These are phyloP conservation scores for Plantago rigida DNA, from an alignment of 305 asterid genomes.

Conservation along the genomic window DNA sequence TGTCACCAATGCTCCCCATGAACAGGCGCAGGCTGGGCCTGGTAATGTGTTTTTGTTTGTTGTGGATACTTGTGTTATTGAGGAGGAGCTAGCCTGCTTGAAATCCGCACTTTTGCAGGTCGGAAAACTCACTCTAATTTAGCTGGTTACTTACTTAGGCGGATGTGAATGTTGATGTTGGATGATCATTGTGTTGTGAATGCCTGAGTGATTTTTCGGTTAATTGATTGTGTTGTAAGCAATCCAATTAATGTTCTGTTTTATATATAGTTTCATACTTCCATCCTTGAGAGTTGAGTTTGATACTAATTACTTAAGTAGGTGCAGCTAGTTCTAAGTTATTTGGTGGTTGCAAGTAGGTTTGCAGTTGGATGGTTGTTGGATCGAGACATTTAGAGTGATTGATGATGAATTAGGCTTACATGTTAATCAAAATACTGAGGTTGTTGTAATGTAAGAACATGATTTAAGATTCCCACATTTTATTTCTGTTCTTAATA, in stretches of 20 bases:
- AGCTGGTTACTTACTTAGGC: conserved; percentile 1
- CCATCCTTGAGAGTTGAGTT: no score
- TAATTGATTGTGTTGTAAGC: neutral
- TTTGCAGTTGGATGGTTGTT: neutral
- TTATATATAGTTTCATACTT: no score
- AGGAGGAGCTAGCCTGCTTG: conserved; percentile 82
- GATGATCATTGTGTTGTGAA: neutral
- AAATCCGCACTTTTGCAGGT: conserved; percentile 69
- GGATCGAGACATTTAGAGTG: neutral
- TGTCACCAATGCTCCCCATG: conserved; percentile 30
- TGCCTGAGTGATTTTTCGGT: neutral
- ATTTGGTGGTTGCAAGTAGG: neutral
- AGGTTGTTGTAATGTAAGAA: no score
- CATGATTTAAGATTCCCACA: no score
- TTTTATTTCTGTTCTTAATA: neutral
- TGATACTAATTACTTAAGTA: no score
- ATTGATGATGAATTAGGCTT: no score
- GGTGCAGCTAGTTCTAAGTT: no score
- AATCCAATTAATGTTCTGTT: no score
- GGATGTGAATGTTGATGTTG: neutral
- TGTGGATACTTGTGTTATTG: conserved; percentile 78
- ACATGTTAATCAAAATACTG: no score
- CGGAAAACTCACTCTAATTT: neutral
- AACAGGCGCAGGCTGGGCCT: conserved; percentile 24
- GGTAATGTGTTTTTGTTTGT: conserved; percentile 66